Conservation (phyloP, 345 rosid genomes). For the Syzygium aqueum region DNA sequence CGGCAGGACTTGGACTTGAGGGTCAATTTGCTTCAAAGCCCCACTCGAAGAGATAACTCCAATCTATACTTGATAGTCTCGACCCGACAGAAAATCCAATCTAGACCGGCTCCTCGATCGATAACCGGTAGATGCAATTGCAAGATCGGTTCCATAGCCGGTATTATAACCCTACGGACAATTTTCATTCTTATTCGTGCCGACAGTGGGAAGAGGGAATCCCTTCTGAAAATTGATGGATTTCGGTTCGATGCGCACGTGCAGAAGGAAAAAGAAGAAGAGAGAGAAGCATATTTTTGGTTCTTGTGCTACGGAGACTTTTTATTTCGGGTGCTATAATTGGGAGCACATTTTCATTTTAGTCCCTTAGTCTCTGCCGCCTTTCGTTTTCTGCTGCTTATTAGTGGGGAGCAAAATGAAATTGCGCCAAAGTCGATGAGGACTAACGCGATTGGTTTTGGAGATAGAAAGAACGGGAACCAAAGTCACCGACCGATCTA, state of each 20-base stretch:
- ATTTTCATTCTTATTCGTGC: no score
- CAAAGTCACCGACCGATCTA: not conserved
- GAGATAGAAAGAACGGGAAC: not conserved
- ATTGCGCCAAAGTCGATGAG: not conserved
- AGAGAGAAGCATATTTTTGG: not conserved
- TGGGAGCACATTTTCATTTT: not conserved
- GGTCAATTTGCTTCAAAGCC: not conserved
- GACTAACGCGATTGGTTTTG: not conserved
- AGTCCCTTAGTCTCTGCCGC: not conserved
- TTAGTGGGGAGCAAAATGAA: not conserved
- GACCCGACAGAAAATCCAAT: not conserved
- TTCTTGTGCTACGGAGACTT: not conserved
- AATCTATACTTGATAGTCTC: not conserved
- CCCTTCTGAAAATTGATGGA: not conserved
- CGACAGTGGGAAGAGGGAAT: not conserved
- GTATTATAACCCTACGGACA: no score
- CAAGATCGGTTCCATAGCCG: not conserved
- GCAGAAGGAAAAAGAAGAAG: not conserved
- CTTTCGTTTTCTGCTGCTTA: not conserved
- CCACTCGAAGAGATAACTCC: not conserved
- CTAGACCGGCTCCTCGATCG: not conserved
- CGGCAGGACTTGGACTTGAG: not conserved
- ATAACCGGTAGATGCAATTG: not conserved
- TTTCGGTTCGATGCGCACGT: not conserved
- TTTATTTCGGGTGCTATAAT: not conserved